Percentiles rank a stretch among this genome's conserved stretches.
Evolutionary conservation across 2,329 filamentous ascomycete species (phyloP).

Genomic region (Talaromyces pinophilus): DNA sequence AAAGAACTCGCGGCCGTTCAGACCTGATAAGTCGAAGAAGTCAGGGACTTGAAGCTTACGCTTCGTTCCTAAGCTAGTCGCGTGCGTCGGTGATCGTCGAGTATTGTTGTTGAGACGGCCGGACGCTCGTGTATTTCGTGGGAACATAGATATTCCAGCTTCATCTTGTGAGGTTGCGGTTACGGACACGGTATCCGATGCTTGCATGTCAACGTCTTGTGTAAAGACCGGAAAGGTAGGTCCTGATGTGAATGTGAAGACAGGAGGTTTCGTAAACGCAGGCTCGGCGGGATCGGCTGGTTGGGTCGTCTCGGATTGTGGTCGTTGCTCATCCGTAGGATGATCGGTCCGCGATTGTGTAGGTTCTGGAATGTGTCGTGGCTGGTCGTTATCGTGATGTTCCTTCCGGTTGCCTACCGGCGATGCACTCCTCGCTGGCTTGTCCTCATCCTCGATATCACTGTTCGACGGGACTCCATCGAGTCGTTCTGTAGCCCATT

Average conservation of each 20-base stretch:
- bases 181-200: conserved; percentile 38
- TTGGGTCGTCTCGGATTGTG: conserved; percentile 22
- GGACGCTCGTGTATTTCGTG: conserved; percentile 44
- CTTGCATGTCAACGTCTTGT: conserved; percentile 48
- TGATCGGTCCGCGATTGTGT: conserved; percentile 3
- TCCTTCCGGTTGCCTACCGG: conserved; percentile 39
- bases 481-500: conserved; percentile 58
- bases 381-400: conserved; percentile 30
- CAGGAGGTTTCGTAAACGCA: conserved; percentile 33
- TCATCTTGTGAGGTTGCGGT: conserved; percentile 25
- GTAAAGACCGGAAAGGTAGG: conserved; percentile 42
- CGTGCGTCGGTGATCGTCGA: conserved; percentile 42
- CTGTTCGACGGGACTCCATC: conserved; percentile 43
- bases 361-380: conserved; percentile 26
- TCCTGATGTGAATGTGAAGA: conserved; percentile 49
- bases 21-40: conserved; percentile 52
- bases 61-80: conserved; percentile 48
- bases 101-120: conserved; percentile 42
- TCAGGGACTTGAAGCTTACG: conserved; percentile 51
- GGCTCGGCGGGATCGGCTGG: conserved; percentile 29
- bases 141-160: conserved; percentile 44
- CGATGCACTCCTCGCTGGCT: conserved; percentile 40
- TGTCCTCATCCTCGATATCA: conserved; percentile 51
- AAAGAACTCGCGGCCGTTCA: conserved; percentile 46
- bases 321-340: conserved; percentile 15